Evolutionary conservation across 805 yeast genomes (phyloP), one percentile per base, ranked within the genome.

Genomic region (Saccharomycopsis sp.): DNA sequence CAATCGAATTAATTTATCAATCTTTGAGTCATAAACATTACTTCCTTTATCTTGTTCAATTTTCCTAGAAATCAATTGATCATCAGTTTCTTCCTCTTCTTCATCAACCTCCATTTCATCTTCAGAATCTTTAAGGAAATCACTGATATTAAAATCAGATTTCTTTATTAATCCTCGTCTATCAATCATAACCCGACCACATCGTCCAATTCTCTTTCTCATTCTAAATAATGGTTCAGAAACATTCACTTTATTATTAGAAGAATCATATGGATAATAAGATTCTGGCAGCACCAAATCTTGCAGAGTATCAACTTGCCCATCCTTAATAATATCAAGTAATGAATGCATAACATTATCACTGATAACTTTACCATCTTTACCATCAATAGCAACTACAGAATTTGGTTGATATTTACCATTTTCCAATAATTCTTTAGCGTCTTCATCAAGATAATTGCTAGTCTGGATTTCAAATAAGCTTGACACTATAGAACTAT

Each of bases 131-230:
- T 65, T 65, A 23, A 67, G 55, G 4, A 62, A 65, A 29, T 60
- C 59, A 24, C 55, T 55, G 4, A 69, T 65, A 28, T 66, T 54
- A 21, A 57, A 48, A 38, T 56, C 56, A 37, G 56, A 51, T 32
- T 53, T 47, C n/a, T 55, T 50, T 20, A 69, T 53, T 51, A 77
- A 67, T 19, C 77, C 81, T 54, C 78, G 75, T 59, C 96, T 70
- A 63, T 89, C 97, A 48, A 89, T 62, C 66, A 83, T 85, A 16
- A 72, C 63, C 38, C 83, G 70, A 31, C 84, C 84, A 39, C 72
- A 69, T 56, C 96, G 73, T 16, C 93, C 95, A 28, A 70, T 64
- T 56, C 97, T 75, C 57, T 79, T 81, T 51, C 97, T 72, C 46
- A 86, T 63, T 45, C 83, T 70, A 57, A 78, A 70, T 1, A 81